These are phyloP conservation scores for Blastomyces silverae DNA, from an alignment of 2,329 filamentous ascomycete genomes.

Conservation along the genomic window DNA sequence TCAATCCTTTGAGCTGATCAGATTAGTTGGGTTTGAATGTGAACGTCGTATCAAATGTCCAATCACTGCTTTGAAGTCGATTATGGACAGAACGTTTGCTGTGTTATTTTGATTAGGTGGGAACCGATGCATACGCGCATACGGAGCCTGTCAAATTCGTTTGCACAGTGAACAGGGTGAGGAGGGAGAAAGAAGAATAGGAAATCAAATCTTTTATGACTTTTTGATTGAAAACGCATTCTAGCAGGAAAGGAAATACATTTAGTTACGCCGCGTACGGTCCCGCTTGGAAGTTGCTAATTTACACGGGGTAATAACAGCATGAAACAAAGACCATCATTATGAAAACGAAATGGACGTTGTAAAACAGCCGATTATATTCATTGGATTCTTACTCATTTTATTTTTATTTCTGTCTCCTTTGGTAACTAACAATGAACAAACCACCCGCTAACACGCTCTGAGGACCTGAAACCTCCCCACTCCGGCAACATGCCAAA, in stretches of 20 bases:
- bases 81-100: not conserved
- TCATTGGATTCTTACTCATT: not conserved
- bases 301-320: not conserved
- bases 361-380: not conserved
- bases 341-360: not conserved
- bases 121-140: not conserved
- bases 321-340: not conserved
- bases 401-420: not conserved
- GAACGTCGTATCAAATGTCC: not conserved
- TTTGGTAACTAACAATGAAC: constrained; percentile 1
- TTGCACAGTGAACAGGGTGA: not conserved
- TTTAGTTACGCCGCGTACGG: not conserved
- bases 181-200: not conserved
- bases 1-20: not conserved
- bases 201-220: not conserved
- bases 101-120: not conserved
- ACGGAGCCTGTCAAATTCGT: not conserved
- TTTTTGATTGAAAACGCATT: not conserved
- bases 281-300: too few species aligned
- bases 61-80: not conserved
- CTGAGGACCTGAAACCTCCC: not conserved
- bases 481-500: not conserved
- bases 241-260: not conserved
- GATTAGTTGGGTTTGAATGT: not conserved
- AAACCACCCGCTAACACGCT: not conserved